phyloP scores from a whole-genome alignment of 257 asterid species.

The Scutellaria galericulata region DNA sequence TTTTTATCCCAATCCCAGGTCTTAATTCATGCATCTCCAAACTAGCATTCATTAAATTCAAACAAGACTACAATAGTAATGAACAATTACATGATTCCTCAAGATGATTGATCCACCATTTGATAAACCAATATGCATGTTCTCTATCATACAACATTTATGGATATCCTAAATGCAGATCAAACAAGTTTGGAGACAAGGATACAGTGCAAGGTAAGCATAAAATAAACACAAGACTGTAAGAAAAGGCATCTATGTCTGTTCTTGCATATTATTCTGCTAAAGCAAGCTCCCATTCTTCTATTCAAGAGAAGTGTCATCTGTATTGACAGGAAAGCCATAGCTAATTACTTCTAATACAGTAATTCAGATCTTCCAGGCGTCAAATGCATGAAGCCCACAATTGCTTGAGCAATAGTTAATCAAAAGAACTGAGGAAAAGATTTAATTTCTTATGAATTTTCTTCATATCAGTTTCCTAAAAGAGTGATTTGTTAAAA shows the following conservation, averaged over 20 bases:
- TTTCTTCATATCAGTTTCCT: not conserved
- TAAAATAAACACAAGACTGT: not conserved
- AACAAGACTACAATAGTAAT: not conserved
- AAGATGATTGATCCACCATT: not conserved
- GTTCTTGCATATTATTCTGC: not conserved
- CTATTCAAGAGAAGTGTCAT: not conserved
- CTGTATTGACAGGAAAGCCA: constrained; percentile 12
- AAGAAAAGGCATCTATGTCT: not conserved
- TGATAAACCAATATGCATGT: not conserved
- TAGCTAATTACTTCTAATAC: not conserved
- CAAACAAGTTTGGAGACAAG: constrained; percentile 10
- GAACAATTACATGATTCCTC: not conserved
- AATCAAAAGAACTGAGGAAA: not conserved
- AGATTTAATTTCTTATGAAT: not conserved
- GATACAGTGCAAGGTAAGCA: not conserved
- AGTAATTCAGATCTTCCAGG: not conserved
- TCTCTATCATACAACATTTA: constrained; percentile 4
- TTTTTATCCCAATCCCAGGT: constrained; percentile 20
- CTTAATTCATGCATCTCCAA: not conserved
- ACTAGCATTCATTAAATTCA: constrained; percentile 14
- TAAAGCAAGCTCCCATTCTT: constrained; percentile 19
- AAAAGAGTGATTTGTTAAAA: not conserved
- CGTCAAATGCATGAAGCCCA: constrained; percentile 13
- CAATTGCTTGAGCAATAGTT: not conserved
- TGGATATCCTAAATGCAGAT: not conserved